These are phyloP conservation scores for Aspergillus pseudoviridinutans DNA, from an alignment of 2,329 filamentous ascomycete species.

Conservation along the genomic window DNA sequence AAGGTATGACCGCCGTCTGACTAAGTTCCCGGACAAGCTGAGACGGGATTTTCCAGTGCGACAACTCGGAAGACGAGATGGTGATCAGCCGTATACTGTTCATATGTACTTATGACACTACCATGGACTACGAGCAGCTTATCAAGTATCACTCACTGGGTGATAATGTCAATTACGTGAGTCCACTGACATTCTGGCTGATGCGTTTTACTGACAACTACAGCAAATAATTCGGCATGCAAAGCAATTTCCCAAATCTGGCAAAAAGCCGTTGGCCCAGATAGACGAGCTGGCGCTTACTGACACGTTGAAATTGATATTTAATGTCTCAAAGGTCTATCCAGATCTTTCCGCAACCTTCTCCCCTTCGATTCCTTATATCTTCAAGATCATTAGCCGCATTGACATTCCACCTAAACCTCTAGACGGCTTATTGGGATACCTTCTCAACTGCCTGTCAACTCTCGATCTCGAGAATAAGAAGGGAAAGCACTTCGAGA, in stretches of 20 bases:
- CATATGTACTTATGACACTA: slow-evolving; percentile 71
- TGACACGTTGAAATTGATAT: slow-evolving; percentile 83
- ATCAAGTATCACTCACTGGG: slow-evolving; percentile 64
- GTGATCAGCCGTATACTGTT: slow-evolving; percentile 75
- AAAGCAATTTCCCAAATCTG: slow-evolving; percentile 47
- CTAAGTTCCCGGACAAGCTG: not conserved
- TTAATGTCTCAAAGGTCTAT: slow-evolving; percentile 78
- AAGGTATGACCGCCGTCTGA: slow-evolving; percentile 42
- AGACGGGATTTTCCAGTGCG: slow-evolving; percentile 43
- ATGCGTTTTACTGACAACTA: slow-evolving; percentile 14
- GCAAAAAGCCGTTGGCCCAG: slow-evolving; percentile 30
- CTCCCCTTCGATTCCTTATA: slow-evolving; percentile 61
- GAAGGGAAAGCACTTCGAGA: slow-evolving; percentile 42
- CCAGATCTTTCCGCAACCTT: slow-evolving; percentile 61
- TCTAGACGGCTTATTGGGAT: slow-evolving; percentile 66
- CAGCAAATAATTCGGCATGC: slow-evolving; percentile 68
- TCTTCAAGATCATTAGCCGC: slow-evolving; percentile 65
- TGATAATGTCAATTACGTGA: slow-evolving; percentile 59
- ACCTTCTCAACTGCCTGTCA: slow-evolving; percentile 74
- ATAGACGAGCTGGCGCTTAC: slow-evolving; percentile 74
- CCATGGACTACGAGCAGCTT: slow-evolving; percentile 61
- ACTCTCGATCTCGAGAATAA: slow-evolving; percentile 67
- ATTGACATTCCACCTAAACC: slow-evolving; percentile 61
- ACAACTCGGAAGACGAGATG: slow-evolving; percentile 81
- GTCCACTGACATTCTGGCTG: not conserved